These are phyloP conservation scores for Inonotus hispidus DNA, from an alignment of 1,284 basidiomycete species.

Conservation along the genomic window DNA sequence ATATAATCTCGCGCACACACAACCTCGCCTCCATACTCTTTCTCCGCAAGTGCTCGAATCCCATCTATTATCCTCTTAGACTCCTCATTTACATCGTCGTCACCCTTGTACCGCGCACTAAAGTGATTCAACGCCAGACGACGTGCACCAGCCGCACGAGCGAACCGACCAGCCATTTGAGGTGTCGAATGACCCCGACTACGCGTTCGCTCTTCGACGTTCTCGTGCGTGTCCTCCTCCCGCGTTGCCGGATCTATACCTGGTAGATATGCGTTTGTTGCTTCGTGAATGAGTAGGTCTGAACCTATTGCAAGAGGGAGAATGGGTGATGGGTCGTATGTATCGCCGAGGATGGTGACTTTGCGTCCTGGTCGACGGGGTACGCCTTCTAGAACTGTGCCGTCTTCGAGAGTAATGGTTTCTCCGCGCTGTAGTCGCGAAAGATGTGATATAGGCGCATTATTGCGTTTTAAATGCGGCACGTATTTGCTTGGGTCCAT, in stretches of 20 bases:
- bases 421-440: slow-evolving; percentile 64
- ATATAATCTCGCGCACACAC: slow-evolving; percentile 69
- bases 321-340: slow-evolving; percentile 68
- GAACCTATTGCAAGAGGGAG: slow-evolving; percentile 50
- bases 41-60: slow-evolving; percentile 51
- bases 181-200: slow-evolving; percentile 90
- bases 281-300: slow-evolving; percentile 78
- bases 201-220: slow-evolving; percentile 61
- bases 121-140: slow-evolving; percentile 84
- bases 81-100: slow-evolving; percentile 43
- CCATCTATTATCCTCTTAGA: slow-evolving; percentile 53
- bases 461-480: slow-evolving; percentile 61
- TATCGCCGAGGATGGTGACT: slow-evolving; percentile 77
- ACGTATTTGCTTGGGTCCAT: slow-evolving; percentile 62
- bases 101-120: slow-evolving; percentile 47
- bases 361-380: slow-evolving; percentile 62
- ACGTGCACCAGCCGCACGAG: slow-evolving; percentile 58
- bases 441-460: slow-evolving; percentile 69
- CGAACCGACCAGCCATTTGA: slow-evolving; percentile 85
- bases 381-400: slow-evolving; percentile 73
- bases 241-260: slow-evolving; percentile 53
- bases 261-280: slow-evolving; percentile 88
- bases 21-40: slow-evolving; percentile 48
- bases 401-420: slow-evolving; percentile 70
- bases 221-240: slow-evolving; percentile 49